These are phyloP conservation scores for Penicillium sp. DNA, from an alignment of 2,329 filamentous ascomycete species.

Conservation along the genomic window DNA sequence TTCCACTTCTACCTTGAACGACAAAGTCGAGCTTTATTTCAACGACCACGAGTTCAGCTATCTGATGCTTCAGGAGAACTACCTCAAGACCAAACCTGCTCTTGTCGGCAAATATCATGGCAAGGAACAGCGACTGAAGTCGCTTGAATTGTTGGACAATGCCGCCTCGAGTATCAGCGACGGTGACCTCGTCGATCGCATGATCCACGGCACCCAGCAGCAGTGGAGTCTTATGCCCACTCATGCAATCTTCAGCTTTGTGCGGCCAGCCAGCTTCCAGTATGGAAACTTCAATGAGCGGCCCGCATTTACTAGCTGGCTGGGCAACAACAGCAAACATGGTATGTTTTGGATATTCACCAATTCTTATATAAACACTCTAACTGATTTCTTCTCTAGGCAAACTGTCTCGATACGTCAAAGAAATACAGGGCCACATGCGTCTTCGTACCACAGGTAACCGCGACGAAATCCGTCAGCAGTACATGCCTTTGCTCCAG, in stretches of 20 bases:
- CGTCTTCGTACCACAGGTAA: conserved; percentile 85
- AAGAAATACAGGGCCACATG: conserved; percentile 97
- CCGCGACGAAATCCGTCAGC: conserved; percentile 87
- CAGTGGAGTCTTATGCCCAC: conserved; percentile 98
- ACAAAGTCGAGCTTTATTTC: conserved; percentile 98
- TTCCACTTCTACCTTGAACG: conserved; percentile 85
- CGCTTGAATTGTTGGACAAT: conserved; percentile 80
- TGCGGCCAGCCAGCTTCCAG: conserved; percentile 83
- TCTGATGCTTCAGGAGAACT: conserved; percentile 98
- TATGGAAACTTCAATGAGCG: conserved; percentile 70
- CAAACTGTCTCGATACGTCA: conserved; percentile 73
- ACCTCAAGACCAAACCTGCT: conserved; percentile 77
- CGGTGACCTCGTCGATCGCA: conserved; percentile 89
- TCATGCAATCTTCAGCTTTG: conserved; percentile 92
- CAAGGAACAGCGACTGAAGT: conserved; percentile 71
- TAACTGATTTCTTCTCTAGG: conserved; percentile 30
- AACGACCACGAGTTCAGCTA: conserved; percentile 98
- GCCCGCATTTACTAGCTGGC: conserved; percentile 82
- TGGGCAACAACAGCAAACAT: conserved; percentile 90
- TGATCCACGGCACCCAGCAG: conserved; percentile 98
- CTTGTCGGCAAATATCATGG: conserved; percentile 60
- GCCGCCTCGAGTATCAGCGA: conserved; percentile 97
- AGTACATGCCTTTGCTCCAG: conserved; percentile 90
- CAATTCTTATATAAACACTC: neutral
- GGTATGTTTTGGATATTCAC: conserved; percentile 50